Base-by-base conservation (phyloP, 1,284 basidiomycete genomes). In the Ganoderma multipileum region DNA sequence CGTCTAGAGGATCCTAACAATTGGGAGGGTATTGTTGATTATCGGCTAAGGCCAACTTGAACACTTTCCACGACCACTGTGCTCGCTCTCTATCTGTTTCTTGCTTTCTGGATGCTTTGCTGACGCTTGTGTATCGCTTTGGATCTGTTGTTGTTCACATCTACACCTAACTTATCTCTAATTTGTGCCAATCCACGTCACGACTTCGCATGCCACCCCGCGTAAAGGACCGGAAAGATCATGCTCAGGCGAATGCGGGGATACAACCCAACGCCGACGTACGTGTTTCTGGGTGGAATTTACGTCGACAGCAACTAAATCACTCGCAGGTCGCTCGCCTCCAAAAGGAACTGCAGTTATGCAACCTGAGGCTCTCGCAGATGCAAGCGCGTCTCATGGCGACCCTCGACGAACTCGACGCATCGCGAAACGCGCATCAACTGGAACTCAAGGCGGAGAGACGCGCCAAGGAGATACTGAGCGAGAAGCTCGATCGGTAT, bases 351-450 rank as follows among this genome's bases (percentile, higher is more conserved):
- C 60, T 72, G 20, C 61, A 68, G 28, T 62, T 54, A 8, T 67
- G 67, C 39, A 64, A 33, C 28, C 63, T 71, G 61, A 65, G 65
- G 63, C 47, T 69, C 1, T 85, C 87, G 1, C 80, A 85, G 26
- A 74, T 89, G 1, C 85, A 88, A 39, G 78, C 80, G 36, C 84
- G 87, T 30, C 79, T 90, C 36, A 71, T 85, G 39, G 79, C 82
- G 12, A 83, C 85, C 0, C 81, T 90, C 47, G 87, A 90, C 73
- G 79, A 83, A 1, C 77, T 89, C 55, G 88, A 90, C 72, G 79
- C 82, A 8, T 71, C 84, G 20, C 81, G 83, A 50, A 68, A 77
- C 20, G 68, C 79, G 36, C 83, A 88, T 66, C 74, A 77, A 7
- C 69, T 80, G 12, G 85, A 89, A 61, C 73, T 89, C n/a, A 76